Evolutionary conservation across 805 yeast genomes (phyloP).

Genomic region (Blastobotrys peoriensis): DNA sequence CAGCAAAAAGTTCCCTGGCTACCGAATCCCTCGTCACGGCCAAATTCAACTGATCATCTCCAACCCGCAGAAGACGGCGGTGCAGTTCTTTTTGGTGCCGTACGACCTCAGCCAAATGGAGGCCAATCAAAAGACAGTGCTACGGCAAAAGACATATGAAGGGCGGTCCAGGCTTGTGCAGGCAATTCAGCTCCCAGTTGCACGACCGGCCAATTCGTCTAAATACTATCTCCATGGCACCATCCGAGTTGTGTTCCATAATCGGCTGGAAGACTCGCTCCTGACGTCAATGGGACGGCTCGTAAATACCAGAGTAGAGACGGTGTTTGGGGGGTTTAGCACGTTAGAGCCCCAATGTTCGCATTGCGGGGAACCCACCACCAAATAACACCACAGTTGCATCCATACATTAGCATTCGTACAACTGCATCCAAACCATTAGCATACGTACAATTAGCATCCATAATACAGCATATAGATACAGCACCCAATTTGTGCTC

Average conservation of each 20-base stretch:
- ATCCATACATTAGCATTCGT: no score
- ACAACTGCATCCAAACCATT: no score
- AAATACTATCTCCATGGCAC: constrained; percentile 24
- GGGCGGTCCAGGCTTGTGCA: constrained; percentile 17
- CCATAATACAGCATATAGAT: no score
- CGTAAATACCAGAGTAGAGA: constrained; percentile 2
- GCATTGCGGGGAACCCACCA: not conserved
- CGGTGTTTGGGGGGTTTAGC: constrained; percentile 1
- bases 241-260: constrained; percentile 29
- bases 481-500: no score
- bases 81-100: constrained; percentile 29
- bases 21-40: constrained; percentile 29
- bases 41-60: constrained; percentile 30
- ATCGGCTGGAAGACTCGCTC: constrained; percentile 8
- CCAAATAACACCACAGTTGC: no score
- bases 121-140: constrained; percentile 25
- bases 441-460: no score
- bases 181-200: constrained; percentile 29
- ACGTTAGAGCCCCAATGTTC: not conserved
- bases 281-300: not conserved
- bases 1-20: constrained; percentile 21
- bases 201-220: constrained; percentile 18
- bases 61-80: constrained; percentile 28
- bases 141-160: constrained; percentile 27
- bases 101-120: constrained; percentile 29